phyloP scores from a whole-genome alignment of 1,284 basidiomycete genomes.

The Cryptococcus depauperatus region DNA sequence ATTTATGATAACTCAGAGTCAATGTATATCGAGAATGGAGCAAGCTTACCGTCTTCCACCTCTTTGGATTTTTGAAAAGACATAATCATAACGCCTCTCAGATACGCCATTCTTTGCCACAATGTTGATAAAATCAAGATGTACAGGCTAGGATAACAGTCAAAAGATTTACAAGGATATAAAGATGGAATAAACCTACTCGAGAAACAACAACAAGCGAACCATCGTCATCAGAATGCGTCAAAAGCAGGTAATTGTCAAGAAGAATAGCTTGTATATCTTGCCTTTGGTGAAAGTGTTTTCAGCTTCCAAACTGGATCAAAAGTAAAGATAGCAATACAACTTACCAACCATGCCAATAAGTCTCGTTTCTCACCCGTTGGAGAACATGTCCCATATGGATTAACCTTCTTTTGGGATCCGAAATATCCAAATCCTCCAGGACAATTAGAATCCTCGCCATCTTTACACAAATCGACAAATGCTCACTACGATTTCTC shows the following conservation, averaged over 20 bases:
- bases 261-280: slow-evolving; percentile 31
- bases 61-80: slow-evolving; percentile 15
- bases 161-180: no score
- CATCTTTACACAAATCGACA: no score
- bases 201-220: slow-evolving; percentile 31
- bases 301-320: background rate
- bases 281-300: slow-evolving; percentile 19
- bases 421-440: slow-evolving; percentile 64
- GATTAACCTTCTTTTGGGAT: background rate
- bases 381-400: background rate
- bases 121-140: slow-evolving; percentile 29
- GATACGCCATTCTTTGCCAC: slow-evolving; percentile 23
- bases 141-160: slow-evolving; percentile 28
- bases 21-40: background rate
- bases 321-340: background rate
- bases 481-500: slow-evolving; percentile 64
- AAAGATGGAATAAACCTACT: slow-evolving; percentile 12
- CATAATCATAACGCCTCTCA: slow-evolving; percentile 26
- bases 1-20: background rate
- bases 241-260: slow-evolving; percentile 35
- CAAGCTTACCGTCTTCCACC: slow-evolving; percentile 14
- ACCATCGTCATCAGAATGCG: slow-evolving; percentile 30
- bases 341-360: slow-evolving; percentile 36
- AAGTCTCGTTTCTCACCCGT: slow-evolving; percentile 55
- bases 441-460: slow-evolving; percentile 1